Base-by-base conservation (phyloP, 129 eudicot genomes). In the Flaveria brownii region DNA sequence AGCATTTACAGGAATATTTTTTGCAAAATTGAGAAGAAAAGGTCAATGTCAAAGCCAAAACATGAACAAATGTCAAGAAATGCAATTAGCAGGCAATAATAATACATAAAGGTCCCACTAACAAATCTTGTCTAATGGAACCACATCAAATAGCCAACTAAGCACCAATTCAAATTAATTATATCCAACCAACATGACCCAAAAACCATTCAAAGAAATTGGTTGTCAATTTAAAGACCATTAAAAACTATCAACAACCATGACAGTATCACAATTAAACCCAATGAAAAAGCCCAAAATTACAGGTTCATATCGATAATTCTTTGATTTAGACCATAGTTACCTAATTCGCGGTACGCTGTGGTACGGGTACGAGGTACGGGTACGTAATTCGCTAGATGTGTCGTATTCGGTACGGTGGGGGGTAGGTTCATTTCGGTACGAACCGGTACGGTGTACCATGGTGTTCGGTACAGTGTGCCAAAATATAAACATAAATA, bases 151-250 rank as follows among this genome's bases (percentile, higher is more conserved):
- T 57, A 61, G 77, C 57, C 72, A 73, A 49, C 85, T 49, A 50
- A 51, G 55, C 67, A 60, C 63, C 60, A 47, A 70, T 71, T 33
- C 77, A 46, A 61, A 64, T 78, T 77, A 84, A 86, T 74, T 78
- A 79, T 85, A 25, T 76, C 85, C 90, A 85, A 82, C 90, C 73
- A 85, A 85, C 92, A 72, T 70, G 60, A 49, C 68, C 77, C 73
- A 73, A 80, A 60, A 80, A 76, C 72, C 66, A 82, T 82, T 76
- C 72, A 75, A 15, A 61, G 17, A 71, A 55, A 71, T 75, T 80
- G 36, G 78, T 61, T 83, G 82, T 62, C 77, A 41, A 46, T 59
- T 74, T 77, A 71, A 68, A 33, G 77, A 72, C 74, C 81, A 78
- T 83, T 68, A 56, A 82, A 84, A 69, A 9, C 28, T 62, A 77